These are phyloP conservation scores for Claviceps paspali DNA, from an alignment of 2,329 filamentous ascomycete species.

Conservation along the genomic window DNA sequence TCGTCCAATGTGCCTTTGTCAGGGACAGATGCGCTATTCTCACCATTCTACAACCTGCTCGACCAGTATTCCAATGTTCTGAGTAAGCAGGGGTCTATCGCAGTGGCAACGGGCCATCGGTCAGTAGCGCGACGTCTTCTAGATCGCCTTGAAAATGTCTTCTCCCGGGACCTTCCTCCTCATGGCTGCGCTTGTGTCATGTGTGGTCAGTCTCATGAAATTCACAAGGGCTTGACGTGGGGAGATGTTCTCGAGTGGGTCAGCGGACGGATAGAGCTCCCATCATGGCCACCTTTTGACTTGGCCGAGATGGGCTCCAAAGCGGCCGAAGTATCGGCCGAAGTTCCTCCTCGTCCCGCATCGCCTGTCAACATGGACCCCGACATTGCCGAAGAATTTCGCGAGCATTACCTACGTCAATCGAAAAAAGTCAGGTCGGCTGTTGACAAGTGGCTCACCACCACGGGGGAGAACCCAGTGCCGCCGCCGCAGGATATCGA, in stretches of 20 bases:
- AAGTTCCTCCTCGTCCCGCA: constrained; percentile 39
- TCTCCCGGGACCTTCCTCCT: constrained; percentile 77
- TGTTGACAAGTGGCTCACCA: constrained; percentile 79
- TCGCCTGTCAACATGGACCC: constrained; percentile 69
- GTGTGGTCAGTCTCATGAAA: constrained; percentile 49
- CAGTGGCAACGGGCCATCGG: constrained; percentile 87
- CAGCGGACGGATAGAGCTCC: constrained; percentile 73
- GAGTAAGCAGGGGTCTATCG: constrained; percentile 70
- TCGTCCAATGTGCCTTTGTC: constrained; percentile 49
- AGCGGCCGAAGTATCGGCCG: constrained; percentile 45
- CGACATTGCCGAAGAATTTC: constrained; percentile 84
- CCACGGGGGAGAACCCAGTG: constrained; percentile 57
- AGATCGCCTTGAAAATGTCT: constrained; percentile 85
- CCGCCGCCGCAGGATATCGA: constrained; percentile 79
- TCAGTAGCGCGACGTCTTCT: constrained; percentile 83
- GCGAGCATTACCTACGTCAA: constrained; percentile 82
- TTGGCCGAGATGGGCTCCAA: constrained; percentile 47
- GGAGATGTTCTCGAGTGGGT: constrained; percentile 90
- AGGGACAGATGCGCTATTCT: constrained; percentile 61
- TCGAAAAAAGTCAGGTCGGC: constrained; percentile 84
- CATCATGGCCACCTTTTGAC: constrained; percentile 78
- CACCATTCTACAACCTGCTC: constrained; percentile 66
- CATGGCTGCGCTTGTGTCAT: constrained; percentile 78
- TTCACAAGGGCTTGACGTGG: constrained; percentile 71
- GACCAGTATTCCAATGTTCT: constrained; percentile 78